Percentiles rank a stretch among this genome's conserved stretches.
Conservation (phyloP, 2,329 filamentous ascomycete genomes). For the Pseudogymnoascus sp. region DNA sequence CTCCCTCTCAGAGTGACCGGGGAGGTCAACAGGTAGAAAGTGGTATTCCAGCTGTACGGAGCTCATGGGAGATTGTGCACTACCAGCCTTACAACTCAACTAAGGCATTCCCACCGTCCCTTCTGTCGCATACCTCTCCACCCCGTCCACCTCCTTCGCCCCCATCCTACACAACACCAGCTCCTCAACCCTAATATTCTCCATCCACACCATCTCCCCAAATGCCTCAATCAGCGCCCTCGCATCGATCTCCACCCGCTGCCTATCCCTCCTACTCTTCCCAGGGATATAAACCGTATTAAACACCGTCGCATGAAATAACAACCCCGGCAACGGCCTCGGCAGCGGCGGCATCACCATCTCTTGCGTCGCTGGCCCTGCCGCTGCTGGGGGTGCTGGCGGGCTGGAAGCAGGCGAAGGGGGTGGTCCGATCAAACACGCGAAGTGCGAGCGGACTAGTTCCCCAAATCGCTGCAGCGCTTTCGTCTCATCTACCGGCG, state of each 20-base stretch:
- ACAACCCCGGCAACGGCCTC: slow-evolving; percentile 34
- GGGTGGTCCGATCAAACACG: background rate
- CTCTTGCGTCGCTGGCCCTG: background rate
- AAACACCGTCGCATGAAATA: slow-evolving; percentile 76
- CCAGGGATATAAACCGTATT: slow-evolving; percentile 68
- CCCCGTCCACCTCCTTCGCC: slow-evolving; percentile 37
- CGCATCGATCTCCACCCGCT: slow-evolving; percentile 41
- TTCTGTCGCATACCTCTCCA: slow-evolving; percentile 25
- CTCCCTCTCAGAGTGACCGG: background rate
- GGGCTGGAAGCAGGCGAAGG: background rate
- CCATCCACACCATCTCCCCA: slow-evolving; percentile 62
- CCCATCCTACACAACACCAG: slow-evolving; percentile 85
- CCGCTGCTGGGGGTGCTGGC: background rate
- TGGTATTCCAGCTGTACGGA: background rate
- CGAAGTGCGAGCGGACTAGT: background rate
- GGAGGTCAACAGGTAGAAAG: background rate
- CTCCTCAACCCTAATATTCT: slow-evolving; percentile 56
- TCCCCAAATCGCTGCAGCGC: background rate
- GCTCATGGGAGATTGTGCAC: background rate
- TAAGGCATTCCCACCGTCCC: slow-evolving; percentile 18
- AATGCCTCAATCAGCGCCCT: slow-evolving; percentile 50
- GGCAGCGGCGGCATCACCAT: background rate
- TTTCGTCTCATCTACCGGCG: slow-evolving; percentile 42
- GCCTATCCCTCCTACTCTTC: background rate
- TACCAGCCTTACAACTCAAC: background rate